Percentiles rank a stretch among this genome's conserved stretches.
Conservation (phyloP, 176 grass and related monocot genomes). For the Aechmea fasciata region DNA sequence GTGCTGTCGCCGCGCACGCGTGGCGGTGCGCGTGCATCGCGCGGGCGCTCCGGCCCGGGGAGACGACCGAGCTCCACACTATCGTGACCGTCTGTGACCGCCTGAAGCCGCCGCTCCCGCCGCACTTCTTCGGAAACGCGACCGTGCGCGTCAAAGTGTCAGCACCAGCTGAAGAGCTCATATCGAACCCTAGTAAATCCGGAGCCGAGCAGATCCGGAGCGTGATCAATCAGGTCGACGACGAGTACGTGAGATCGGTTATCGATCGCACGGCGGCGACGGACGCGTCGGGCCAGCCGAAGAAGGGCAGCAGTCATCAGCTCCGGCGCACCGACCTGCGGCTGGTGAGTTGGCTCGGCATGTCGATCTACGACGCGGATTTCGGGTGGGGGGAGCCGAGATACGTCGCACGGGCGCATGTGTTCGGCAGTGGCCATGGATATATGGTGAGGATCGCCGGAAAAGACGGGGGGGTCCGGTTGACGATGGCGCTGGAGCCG, state of each 20-base stretch:
- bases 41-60: not conserved
- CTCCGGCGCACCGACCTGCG: not conserved
- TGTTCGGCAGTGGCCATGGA: not conserved
- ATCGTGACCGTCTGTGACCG: conserved; percentile 6
- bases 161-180: not conserved
- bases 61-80: conserved; percentile 2
- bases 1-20: conserved; percentile 11
- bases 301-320: too few relatives aligned
- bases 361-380: not conserved
- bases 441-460: not conserved
- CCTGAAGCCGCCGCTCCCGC: conserved; percentile 12
- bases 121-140: conserved; percentile 23
- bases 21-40: conserved; percentile 28
- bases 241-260: conserved; percentile 7
- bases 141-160: conserved; percentile 4
- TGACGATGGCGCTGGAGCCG: conserved; percentile 10
- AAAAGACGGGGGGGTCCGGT: conserved; percentile 1
- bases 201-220: not conserved
- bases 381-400: conserved; percentile 19
- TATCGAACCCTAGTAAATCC: not conserved
- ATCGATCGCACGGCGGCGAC: conserved; percentile 3
- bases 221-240: not conserved
- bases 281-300: not conserved
- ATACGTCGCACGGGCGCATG: conserved; percentile 1
- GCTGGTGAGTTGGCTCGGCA: conserved; percentile 1